Percentiles rank a stretch among this genome's conserved stretches.
phyloP scores from a whole-genome alignment of 2,329 filamentous ascomycete genomes.

The Sporothrix curviconia region DNA sequence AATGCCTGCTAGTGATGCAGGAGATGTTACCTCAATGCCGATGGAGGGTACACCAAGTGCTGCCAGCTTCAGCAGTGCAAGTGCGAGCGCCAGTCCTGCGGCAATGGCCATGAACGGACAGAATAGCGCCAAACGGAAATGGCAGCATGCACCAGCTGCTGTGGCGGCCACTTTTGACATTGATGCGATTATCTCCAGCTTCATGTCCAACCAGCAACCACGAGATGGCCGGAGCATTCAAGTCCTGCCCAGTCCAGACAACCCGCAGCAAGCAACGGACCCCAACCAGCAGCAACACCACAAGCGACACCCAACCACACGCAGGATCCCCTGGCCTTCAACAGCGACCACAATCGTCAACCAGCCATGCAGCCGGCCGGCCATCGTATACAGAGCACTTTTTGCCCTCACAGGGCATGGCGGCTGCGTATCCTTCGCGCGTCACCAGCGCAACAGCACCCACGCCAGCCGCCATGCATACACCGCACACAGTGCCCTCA shows the following conservation, averaged over 20 bases:
- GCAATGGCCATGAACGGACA: neutral
- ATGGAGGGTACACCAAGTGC: neutral
- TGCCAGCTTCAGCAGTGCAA: neutral
- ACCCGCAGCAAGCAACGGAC: neutral
- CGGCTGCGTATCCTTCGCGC: neutral
- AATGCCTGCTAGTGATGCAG: too few species aligned
- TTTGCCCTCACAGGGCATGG: neutral
- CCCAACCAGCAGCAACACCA: neutral
- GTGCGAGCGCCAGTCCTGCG: neutral
- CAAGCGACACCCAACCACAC: neutral
- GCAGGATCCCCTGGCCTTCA: neutral
- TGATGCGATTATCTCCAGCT: slow-evolving; percentile 11
- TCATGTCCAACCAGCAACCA: slow-evolving; percentile 3
- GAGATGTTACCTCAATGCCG: neutral
- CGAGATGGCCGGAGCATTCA: neutral
- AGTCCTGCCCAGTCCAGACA: slow-evolving; percentile 6
- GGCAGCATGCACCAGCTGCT: neutral
- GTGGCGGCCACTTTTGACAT: slow-evolving; percentile 2
- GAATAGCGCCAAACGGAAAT: neutral
- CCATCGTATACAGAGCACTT: neutral
- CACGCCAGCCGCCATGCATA: neutral
- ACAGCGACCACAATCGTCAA: neutral
- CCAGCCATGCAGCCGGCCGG: neutral
- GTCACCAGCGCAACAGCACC: neutral
- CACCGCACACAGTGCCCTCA: neutral